Conservation (phyloP, 1,139 yeast genomes). For the Protomyces arabidopsidicola region DNA sequence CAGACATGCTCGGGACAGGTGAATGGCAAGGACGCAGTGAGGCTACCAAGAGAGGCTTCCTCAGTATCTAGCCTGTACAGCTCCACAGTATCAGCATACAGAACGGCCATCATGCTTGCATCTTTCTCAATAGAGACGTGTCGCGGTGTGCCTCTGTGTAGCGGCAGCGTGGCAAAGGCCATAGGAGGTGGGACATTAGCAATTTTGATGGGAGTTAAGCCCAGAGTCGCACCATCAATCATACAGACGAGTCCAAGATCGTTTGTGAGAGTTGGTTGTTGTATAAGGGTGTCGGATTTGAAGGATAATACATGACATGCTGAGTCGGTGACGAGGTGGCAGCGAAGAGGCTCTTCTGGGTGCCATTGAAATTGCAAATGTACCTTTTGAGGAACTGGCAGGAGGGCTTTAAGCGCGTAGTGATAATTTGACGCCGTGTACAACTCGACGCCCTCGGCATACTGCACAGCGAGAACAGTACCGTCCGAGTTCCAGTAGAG, state of each 20-base stretch:
- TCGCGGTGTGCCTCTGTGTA: conserved; percentile 49
- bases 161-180: conserved; percentile 60
- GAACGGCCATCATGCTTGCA: conserved; percentile 57
- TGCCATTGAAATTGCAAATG: conserved; percentile 58
- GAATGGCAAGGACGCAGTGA: neutral
- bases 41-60: neutral
- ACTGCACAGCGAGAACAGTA: conserved; percentile 67
- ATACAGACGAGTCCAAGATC: conserved; percentile 79
- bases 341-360: conserved; percentile 64
- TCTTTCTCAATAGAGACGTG: conserved; percentile 62
- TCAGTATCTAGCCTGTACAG: conserved; percentile 3
- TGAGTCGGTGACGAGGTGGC: conserved; percentile 38
- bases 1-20: neutral
- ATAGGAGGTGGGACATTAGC: conserved; percentile 97
- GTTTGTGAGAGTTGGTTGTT: conserved; percentile 61
- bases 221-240: conserved; percentile 68
- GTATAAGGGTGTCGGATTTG: conserved; percentile 59
- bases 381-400: conserved; percentile 38
- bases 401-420: conserved; percentile 88
- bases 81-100: neutral
- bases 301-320: conserved; percentile 55
- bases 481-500: conserved; percentile 80
- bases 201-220: conserved; percentile 72
- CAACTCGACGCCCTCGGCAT: conserved; percentile 60
- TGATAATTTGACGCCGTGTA: conserved; percentile 94